Evolutionary conservation across 257 asterid genomes (phyloP).

Genomic region (Przewalskia tangutica): DNA sequence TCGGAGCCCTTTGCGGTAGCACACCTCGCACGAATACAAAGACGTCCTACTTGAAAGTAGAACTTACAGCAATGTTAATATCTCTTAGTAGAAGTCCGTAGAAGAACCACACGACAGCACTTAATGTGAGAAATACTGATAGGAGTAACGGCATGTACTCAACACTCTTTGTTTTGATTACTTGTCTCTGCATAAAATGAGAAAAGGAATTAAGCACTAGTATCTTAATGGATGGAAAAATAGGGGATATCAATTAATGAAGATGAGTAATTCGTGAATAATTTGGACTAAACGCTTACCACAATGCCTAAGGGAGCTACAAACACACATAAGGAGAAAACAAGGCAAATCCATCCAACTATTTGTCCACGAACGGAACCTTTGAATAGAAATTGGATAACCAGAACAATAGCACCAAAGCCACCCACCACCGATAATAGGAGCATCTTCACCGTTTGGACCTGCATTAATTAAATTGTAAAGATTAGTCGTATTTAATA

Average conservation of each 20-base stretch:
- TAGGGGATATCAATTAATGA: not conserved
- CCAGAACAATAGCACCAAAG: conserved; percentile 29
- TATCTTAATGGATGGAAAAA: not conserved
- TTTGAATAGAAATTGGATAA: conserved; percentile 29
- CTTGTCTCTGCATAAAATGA: conserved; percentile 34
- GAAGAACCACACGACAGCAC: conserved; percentile 75
- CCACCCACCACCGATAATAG: conserved; percentile 26
- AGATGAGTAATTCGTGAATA: not conserved
- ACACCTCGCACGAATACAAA: no score
- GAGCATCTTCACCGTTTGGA: conserved; percentile 34
- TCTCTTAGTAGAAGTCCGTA: conserved; percentile 50
- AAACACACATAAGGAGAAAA: conserved; percentile 59
- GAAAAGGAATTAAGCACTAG: not conserved
- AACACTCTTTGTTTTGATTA: conserved; percentile 49
- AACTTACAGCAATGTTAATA: conserved; percentile 57
- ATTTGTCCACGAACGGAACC: conserved; percentile 20
- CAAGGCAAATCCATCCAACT: conserved; percentile 62
- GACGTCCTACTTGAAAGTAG: no score
- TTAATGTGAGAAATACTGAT: conserved; percentile 54
- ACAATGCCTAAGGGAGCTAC: conserved; percentile 57
- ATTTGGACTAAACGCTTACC: conserved; percentile 1
- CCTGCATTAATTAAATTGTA: conserved; percentile 5
- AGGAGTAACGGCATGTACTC: conserved; percentile 61
- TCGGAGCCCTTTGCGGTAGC: no score
- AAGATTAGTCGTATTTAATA: not conserved